Base-by-base conservation (phyloP, 1,284 basidiomycete genomes). In the Rhodotorula sp. region DNA sequence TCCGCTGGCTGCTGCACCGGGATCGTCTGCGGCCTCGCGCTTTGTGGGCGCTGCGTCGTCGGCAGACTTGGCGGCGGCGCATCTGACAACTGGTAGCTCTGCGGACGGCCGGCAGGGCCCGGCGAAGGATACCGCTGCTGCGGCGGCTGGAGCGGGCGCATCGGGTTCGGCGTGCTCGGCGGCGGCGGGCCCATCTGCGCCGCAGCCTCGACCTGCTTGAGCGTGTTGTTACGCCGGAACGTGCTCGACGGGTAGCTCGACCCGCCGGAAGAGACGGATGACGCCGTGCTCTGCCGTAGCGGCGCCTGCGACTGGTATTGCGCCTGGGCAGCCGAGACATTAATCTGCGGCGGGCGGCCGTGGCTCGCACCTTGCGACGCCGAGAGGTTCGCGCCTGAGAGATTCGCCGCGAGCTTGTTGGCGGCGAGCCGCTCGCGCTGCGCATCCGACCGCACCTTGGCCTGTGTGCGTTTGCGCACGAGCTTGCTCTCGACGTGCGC, bases 401-500 rank as follows among this genome's bases (percentile, higher is more conserved):
- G 54, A 34, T 57, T 64, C 15, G 59, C 63, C 17, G 63, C 66
- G 70, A 51, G 76, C 56, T 34, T 70, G 54, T 63, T 64, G 55
- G 75, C 76, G 1, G 71, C 70, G 34, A 60, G 41, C 59, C 68
- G 73, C 39, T 66, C 67, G 78, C 66, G 62, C 80, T 83, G 75
- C 79, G 81, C 78, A 79, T 81, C 70, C 80, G 80, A 82, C 73
- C 88, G 84, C 78, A 88, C 84, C 77, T 88, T 88, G 6, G 94
- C 94, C 77, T 89, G 88, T 0, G 94, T 95, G 25, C 91, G 87
- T 74, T 88, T 90, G 7, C 94, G 85, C 19, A 94, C 89, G 50
- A 97, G 87, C 74, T 89, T 92, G 53, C 83, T 83, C 78, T 94
- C 89, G 22, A 93, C 89, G 70, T 92, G 86, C 2, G 83, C 84